Evolutionary conservation across 1,284 basidiomycete species (phyloP).

Genomic region (Exobasidium rhododendri): DNA sequence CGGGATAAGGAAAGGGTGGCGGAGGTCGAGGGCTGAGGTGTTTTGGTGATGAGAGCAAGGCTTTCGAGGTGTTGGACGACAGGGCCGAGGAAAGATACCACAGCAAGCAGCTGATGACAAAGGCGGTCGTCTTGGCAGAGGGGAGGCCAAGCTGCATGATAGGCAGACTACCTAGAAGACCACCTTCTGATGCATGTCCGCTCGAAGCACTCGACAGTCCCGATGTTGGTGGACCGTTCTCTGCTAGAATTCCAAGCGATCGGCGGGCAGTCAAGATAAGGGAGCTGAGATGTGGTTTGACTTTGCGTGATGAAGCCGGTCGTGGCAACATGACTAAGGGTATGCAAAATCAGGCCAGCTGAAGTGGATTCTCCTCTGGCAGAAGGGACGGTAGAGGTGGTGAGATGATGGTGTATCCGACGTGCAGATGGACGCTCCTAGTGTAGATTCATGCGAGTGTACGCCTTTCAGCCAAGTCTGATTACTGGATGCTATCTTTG

Average conservation of each 20-base stretch:
- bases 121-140: constrained; percentile 9
- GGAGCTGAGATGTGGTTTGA: neutral
- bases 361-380: neutral
- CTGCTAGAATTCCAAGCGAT: neutral
- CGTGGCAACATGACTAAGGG: neutral
- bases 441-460: too few relatives aligned
- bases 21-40: constrained; percentile 13
- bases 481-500: too few relatives aligned
- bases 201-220: neutral
- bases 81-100: constrained; percentile 68
- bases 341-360: neutral
- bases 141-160: neutral
- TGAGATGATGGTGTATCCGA: neutral
- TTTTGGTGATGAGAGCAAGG: constrained; percentile 59
- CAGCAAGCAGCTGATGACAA: constrained; percentile 38
- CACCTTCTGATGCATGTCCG: too few relatives aligned
- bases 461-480: too few relatives aligned
- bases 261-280: neutral
- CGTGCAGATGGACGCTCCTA: too few relatives aligned
- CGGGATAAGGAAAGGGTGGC: constrained; percentile 73
- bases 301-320: neutral
- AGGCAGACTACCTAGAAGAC: neutral
- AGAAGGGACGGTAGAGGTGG: too few relatives aligned
- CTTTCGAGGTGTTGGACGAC: constrained; percentile 83
- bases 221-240: neutral